These are phyloP conservation scores for Conringia planisiliqua DNA, from an alignment of 345 rosid genomes.

Conservation along the genomic window DNA sequence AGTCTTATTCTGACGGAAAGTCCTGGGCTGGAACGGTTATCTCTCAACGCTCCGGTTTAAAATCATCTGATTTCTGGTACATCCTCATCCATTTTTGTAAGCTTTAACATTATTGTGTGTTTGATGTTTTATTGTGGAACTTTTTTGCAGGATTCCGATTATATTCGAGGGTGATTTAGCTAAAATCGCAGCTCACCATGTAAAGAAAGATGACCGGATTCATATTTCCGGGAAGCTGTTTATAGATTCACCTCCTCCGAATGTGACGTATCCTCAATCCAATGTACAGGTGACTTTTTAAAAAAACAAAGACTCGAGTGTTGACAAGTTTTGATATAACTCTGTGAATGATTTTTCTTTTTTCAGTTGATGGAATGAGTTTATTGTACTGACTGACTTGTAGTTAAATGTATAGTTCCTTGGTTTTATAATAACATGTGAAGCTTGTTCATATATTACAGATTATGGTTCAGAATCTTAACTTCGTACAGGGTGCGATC, in stretches of 20 bases:
- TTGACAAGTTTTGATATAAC: background rate
- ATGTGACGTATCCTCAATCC: slow-evolving; percentile 34
- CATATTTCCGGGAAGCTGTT: slow-evolving; percentile 56
- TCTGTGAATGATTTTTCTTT: background rate
- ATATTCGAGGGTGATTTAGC: slow-evolving; percentile 77
- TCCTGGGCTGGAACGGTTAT: slow-evolving; percentile 61
- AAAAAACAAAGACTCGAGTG: background rate
- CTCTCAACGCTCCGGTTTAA: slow-evolving; percentile 37
- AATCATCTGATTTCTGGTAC: slow-evolving; percentile 38
- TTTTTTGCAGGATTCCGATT: slow-evolving; percentile 58
- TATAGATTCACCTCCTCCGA: slow-evolving; percentile 44
- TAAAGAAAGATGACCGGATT: slow-evolving; percentile 57
- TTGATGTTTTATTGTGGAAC: background rate
- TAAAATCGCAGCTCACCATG: slow-evolving; percentile 55
- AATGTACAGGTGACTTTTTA: slow-evolving; percentile 51
- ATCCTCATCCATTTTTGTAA: background rate
- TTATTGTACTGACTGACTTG: background rate
- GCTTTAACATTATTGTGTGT: background rate
- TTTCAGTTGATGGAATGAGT: slow-evolving; percentile 1
- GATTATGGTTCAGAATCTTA: slow-evolving; percentile 67
- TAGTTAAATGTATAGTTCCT: background rate
- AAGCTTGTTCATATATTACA: slow-evolving; percentile 22
- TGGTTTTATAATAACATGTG: background rate
- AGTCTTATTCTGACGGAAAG: slow-evolving; percentile 43
- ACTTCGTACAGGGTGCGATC: slow-evolving; percentile 42